These are phyloP conservation scores for Termitomyces titanicus DNA, from an alignment of 768 basidiomycete species.

Conservation along the genomic window DNA sequence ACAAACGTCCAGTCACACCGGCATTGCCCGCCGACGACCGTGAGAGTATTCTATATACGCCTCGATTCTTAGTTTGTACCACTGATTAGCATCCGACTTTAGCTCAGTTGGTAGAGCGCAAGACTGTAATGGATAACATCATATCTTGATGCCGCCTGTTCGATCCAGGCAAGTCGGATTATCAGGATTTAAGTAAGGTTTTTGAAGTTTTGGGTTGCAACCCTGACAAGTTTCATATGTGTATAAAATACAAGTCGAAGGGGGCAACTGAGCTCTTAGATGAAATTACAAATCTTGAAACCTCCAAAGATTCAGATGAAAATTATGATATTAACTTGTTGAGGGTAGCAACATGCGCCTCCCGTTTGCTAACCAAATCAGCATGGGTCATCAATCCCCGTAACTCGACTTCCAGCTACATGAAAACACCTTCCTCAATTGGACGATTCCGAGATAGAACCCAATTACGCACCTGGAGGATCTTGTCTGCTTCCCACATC, in stretches of 20 bases:
- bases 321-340: conserved; percentile 34
- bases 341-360: conserved; percentile 46
- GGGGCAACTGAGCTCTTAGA: too few species aligned
- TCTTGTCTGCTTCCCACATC: conserved; percentile 90
- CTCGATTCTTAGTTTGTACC: too few species aligned
- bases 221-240: too few species aligned
- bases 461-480: conserved; percentile 67
- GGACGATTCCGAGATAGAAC: background rate
- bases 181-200: too few species aligned
- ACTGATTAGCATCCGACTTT: conserved; percentile 24
- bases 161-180: conserved; percentile 9
- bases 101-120: conserved; percentile 48
- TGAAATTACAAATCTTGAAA: too few species aligned
- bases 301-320: background rate
- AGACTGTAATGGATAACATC: conserved; percentile 16
- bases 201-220: too few species aligned
- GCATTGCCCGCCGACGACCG: conserved; percentile 9
- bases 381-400: conserved; percentile 46
- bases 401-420: conserved; percentile 56
- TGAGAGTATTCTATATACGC: too few species aligned
- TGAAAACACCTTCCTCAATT: background rate
- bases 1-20: conserved; percentile 14
- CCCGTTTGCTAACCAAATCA: conserved; percentile 54
- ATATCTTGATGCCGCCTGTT: conserved; percentile 13
- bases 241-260: too few species aligned